Conservation (phyloP, 352 stramenopile species). For the Blastocystis sp. region DNA sequence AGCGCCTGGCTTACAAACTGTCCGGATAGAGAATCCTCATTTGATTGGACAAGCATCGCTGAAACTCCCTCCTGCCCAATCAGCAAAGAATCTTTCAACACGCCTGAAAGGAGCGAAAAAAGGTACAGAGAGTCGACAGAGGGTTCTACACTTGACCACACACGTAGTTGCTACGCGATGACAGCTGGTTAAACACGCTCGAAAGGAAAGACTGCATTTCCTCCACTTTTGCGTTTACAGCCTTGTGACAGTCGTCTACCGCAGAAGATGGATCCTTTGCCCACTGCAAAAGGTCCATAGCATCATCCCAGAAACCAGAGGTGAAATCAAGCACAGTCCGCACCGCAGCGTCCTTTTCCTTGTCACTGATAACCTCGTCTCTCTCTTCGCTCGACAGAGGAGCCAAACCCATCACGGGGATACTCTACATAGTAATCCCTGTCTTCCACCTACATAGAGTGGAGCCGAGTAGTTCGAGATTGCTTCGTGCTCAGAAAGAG, state of each 20-base stretch:
- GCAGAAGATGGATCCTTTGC: not conserved
- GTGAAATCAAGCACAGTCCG: not conserved
- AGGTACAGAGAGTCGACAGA: not conserved
- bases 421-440: not conserved
- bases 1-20: not conserved
- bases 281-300: not conserved
- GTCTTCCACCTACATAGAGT: not conserved
- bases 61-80: not conserved
- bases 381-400: not conserved
- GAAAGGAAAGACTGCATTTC: not conserved
- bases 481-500: not conserved
- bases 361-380: not conserved
- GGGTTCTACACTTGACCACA: not conserved
- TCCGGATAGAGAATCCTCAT: not conserved
- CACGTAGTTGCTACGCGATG: not conserved
- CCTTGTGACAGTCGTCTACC: not conserved
- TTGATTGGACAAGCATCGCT: not conserved
- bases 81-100: not conserved
- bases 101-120: not conserved
- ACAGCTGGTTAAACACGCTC: not conserved
- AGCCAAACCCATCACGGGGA: not conserved
- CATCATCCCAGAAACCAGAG: conserved; percentile 22
- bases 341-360: not conserved
- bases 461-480: not conserved
- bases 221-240: not conserved